Evolutionary conservation across 257 asterid genomes (phyloP), one percentile per base, ranked within the genome.

Genomic region (Paraleonurus japonicus): DNA sequence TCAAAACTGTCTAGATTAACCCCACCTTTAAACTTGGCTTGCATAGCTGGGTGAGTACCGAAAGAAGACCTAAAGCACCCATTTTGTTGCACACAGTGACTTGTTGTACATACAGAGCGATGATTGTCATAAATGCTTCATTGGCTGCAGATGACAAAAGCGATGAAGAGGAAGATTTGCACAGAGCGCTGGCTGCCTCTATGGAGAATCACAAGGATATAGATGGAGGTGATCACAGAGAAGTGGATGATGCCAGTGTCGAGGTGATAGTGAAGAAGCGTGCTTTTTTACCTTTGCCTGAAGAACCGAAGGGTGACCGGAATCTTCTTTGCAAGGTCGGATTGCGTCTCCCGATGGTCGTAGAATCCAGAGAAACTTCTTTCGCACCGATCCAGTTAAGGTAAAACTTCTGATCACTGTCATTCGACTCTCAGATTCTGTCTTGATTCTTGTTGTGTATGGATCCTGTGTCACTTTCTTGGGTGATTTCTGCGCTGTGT

Each of bases 311-410:
- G 75, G 92, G 76, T 69, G 98, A 89, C 57, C 76, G 83, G 74
- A 84, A 76, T 71, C 83, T 88, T 45, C 88, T 92, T 58, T 95
- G 98, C 84, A 88, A 85, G 73, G 90, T 95, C 45, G 96, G 98
- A 47, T 83, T 95, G 41, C 97, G 99, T 76, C 95, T 95, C 28
- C 99, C 99, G 94, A 88, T 84, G 99, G 99, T 28, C 97, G 88
- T 72, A 88, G 99, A 78, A 83, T 88, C 74, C 98, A 86, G 74
- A 88, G 99, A 76, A 95, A 85, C 83, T 95, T 95, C 79, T 87
- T 84, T 39, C 94, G 88, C 67, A 59, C 85, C 2, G 99, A 95
- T 78, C 90, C 97, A n/a, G 74, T 89, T 81, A 90, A 91, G 99
- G 99, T 88, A 74, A 33, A 65, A 55, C 7, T 39, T 26, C 8